Evolutionary conservation across 1,284 basidiomycete species (phyloP).

Genomic region (Heterobasidion annosum): DNA sequence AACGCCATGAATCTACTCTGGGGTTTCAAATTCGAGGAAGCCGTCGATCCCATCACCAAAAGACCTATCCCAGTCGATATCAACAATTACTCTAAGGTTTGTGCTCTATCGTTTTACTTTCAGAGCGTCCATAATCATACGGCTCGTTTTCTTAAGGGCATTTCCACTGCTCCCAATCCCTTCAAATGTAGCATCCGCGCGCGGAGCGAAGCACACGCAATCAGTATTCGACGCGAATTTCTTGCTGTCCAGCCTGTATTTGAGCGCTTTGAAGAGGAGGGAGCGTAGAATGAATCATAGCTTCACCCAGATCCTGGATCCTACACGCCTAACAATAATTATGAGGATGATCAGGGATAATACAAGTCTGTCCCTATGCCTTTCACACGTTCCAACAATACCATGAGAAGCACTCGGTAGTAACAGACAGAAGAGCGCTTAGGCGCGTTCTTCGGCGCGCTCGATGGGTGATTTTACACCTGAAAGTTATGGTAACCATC

Average conservation of each 20-base stretch:
- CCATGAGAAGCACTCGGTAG: no score
- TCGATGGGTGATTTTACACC: no score
- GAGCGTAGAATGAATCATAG: no score
- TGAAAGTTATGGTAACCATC: no score
- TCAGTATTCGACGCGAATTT: not conserved
- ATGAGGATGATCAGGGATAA: no score
- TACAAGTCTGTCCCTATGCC: no score
- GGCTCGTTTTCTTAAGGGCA: not conserved
- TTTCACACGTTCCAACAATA: no score
- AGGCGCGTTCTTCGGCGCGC: no score
- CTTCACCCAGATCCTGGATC: no score
- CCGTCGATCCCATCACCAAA: conserved; percentile 3
- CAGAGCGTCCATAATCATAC: not conserved
- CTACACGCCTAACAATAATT: no score
- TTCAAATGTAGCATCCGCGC: not conserved
- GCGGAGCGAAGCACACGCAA: not conserved
- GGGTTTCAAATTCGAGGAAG: conserved; percentile 6
- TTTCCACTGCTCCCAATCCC: not conserved
- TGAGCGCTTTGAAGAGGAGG: not conserved
- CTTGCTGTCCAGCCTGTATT: not conserved
- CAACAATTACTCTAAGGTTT: not conserved
- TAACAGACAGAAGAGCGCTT: no score
- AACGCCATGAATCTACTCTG: conserved; percentile 9
- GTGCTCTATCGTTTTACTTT: not conserved
- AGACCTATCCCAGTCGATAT: not conserved